Evolutionary conservation across 2,329 filamentous ascomycete genomes (phyloP), one percentile per base, ranked within the genome.

Genomic region (Alternaria longipes): DNA sequence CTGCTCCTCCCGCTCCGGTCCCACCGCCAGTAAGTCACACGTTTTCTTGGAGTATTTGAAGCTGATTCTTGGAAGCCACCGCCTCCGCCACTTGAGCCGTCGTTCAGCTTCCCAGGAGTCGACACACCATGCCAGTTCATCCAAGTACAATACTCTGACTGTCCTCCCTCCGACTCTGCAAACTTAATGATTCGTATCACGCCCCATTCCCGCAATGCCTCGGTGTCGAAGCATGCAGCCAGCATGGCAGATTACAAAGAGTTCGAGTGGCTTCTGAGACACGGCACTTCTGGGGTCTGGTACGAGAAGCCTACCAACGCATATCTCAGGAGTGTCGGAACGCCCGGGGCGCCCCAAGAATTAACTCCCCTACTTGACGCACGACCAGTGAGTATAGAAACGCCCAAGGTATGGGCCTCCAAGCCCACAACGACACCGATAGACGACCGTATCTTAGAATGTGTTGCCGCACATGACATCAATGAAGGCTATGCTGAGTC

Each of bases 401-500:
- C 59, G 2, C 73, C 74, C 2, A 65, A 66, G 8, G 61, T 78
- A 16, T 78, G 74, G 74, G 70, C 69, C 8, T 74, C 74, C 1
- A 59, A 65, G 34, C 70, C 74, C 6, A 60, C 78, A 9, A 74
- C 67, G 0, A 74, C 74, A 8, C 71, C 73, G 1, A 64, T 62
- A 1, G 72, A 77, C 38, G 71, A 76, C 20, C 69, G 74, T n/a
- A 64, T 76, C 1, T 68, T 66, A 24, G 65, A 72, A 8, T 77
- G 74, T 32, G 42, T 46, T 8, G 60, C 60, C 8, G 66, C 50
- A 0, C 74, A 75, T 47, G 44, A 32, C 3, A 9, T 54, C 2
- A 63, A 70, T 4, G 54, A 26, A 2, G 57, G 67, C 6, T 69
- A 64, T 36, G 41, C 59, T 1, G 61, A 64, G 2, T 56, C 66